Conservation (phyloP, 2,329 filamentous ascomycete genomes). For the Fusarium poae region DNA sequence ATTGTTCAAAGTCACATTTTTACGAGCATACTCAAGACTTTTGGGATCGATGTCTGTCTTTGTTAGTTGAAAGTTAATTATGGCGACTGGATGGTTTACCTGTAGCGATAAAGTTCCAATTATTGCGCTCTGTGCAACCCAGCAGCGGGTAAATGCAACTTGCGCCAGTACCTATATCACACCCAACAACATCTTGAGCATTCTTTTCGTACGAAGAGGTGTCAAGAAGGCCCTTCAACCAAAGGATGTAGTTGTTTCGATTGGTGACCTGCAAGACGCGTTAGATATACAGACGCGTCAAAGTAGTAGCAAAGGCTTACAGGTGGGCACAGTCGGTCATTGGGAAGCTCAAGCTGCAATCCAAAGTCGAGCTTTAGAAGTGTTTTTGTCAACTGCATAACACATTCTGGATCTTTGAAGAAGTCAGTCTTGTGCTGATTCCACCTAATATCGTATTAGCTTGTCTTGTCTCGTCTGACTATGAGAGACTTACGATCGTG, state of each 20-base stretch:
- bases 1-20: constrained; percentile 76
- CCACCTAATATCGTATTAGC: constrained; percentile 37
- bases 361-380: constrained; percentile 82
- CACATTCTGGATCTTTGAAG: constrained; percentile 81
- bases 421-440: constrained; percentile 56
- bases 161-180: constrained; percentile 92
- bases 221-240: constrained; percentile 86
- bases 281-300: constrained; percentile 14
- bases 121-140: constrained; percentile 74
- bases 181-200: constrained; percentile 70
- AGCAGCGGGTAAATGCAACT: constrained; percentile 93
- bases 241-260: constrained; percentile 90
- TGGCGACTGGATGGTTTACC: constrained; percentile 47
- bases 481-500: constrained; percentile 53
- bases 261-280: constrained; percentile 63
- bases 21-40: constrained; percentile 73
- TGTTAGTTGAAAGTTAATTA: constrained; percentile 1
- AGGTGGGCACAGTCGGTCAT: constrained; percentile 87
- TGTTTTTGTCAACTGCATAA: constrained; percentile 85
- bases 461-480: background rate
- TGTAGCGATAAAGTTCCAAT: constrained; percentile 81
- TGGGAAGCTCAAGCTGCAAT: constrained; percentile 76
- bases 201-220: constrained; percentile 68
- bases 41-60: constrained; percentile 77
- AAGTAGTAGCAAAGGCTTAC: constrained; percentile 59